A percentile compares a stretch with the other conserved stretches of the same genome.
phyloP scores from a whole-genome alignment of 2,329 filamentous ascomycete species.

The Xylariales sp. region DNA sequence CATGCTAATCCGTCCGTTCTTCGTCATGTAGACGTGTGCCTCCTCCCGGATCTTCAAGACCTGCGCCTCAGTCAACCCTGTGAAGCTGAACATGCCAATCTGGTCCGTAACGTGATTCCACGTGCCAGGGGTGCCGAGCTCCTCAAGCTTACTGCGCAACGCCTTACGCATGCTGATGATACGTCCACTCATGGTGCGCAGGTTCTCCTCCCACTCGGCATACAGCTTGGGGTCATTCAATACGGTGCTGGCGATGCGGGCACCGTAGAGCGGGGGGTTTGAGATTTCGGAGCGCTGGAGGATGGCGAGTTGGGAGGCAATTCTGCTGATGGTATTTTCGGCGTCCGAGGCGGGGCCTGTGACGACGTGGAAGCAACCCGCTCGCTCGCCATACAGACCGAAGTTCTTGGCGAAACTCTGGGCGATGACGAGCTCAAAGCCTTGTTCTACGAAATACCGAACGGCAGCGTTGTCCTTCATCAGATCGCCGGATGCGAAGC shows the following conservation, averaged over 20 bases:
- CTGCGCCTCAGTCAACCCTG: conserved; percentile 69
- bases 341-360: conserved; percentile 68
- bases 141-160: conserved; percentile 75
- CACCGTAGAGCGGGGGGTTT: conserved; percentile 92
- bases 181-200: conserved; percentile 89
- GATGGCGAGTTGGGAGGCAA: conserved; percentile 85
- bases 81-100: conserved; percentile 99
- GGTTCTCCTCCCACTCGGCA: conserved; percentile 85
- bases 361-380: conserved; percentile 93
- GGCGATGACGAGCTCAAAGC: conserved; percentile 81
- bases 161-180: conserved; percentile 88
- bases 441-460: conserved; percentile 87
- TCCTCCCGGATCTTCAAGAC: conserved; percentile 66
- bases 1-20: conserved; percentile 98
- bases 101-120: conserved; percentile 99
- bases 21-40: conserved; percentile 85
- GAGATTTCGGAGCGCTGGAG: conserved; percentile 96
- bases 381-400: conserved; percentile 92
- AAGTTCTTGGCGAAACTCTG: conserved; percentile 99
- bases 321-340: conserved; percentile 53
- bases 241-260: conserved; percentile 77
- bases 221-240: conserved; percentile 82
- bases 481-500: conserved; percentile 90
- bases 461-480: conserved; percentile 85
- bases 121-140: conserved; percentile 76